phyloP scores from a whole-genome alignment of 1,284 basidiomycete species.

The Cryptococcus sp. region DNA sequence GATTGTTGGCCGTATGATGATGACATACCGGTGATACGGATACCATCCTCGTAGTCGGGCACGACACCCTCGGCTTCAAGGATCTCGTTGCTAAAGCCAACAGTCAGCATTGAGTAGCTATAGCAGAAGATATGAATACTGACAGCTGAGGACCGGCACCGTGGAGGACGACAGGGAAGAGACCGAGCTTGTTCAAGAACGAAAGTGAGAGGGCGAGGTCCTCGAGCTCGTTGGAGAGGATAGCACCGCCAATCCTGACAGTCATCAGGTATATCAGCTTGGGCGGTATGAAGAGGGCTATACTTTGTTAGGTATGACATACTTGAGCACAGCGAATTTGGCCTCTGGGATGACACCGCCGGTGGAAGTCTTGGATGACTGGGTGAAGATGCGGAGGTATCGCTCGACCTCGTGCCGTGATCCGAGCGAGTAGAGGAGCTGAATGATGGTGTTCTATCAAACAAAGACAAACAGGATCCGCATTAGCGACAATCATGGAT shows the following conservation, averaged over 20 bases:
- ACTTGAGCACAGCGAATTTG: conserved; percentile 90
- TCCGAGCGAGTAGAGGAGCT: conserved; percentile 90
- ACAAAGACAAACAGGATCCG: neutral
- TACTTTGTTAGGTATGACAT: conserved; percentile 15
- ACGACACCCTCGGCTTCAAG: conserved; percentile 86
- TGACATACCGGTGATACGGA: conserved; percentile 80
- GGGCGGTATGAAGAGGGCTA: neutral
- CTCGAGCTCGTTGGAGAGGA: conserved; percentile 78
- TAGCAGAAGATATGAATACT: conserved; percentile 12
- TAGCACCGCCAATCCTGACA: conserved; percentile 78
- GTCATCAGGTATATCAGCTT: neutral
- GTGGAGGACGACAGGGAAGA: conserved; percentile 92
- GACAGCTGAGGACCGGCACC: conserved; percentile 87
- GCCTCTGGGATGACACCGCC: conserved; percentile 59
- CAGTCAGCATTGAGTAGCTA: conserved; percentile 5
- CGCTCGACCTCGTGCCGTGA: conserved; percentile 94
- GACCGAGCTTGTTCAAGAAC: conserved; percentile 88
- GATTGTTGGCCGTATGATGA: neutral
- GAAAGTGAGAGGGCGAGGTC: conserved; percentile 89
- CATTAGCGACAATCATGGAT: neutral
- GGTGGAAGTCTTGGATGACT: conserved; percentile 69
- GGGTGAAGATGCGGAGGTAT: conserved; percentile 92
- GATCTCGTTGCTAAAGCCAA: conserved; percentile 68
- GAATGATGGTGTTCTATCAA: conserved; percentile 82
- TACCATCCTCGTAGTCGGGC: conserved; percentile 93